These are phyloP conservation scores for Hyphopichia wangnamkhiaoensis DNA, from an alignment of 1,139 yeast species.

Conservation along the genomic window DNA sequence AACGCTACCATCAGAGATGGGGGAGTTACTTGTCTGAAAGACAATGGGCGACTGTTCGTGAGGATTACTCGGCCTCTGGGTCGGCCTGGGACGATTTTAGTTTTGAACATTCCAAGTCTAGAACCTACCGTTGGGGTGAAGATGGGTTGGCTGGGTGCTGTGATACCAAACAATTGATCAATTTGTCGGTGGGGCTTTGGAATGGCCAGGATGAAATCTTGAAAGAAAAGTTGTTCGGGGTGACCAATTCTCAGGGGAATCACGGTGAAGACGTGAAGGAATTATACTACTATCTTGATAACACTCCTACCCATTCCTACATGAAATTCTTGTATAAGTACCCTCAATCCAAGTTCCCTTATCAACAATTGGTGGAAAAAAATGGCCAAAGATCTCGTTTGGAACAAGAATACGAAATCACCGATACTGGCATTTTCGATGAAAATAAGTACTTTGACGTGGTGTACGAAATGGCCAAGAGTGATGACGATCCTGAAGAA, in stretches of 20 bases:
- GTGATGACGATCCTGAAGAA: conserved; percentile 79
- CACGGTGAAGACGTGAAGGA: conserved; percentile 95
- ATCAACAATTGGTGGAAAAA: conserved; percentile 70
- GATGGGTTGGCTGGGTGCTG: conserved; percentile 93
- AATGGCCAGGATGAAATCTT: conserved; percentile 84
- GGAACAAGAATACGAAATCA: conserved; percentile 70
- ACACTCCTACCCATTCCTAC: conserved; percentile 91
- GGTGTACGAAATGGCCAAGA: conserved; percentile 89
- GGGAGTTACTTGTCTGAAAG: conserved; percentile 92
- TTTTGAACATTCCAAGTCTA: conserved; percentile 79
- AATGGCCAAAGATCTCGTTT: conserved; percentile 65
- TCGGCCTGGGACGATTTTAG: conserved; percentile 94
- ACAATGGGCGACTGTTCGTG: conserved; percentile 94
- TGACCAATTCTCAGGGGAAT: conserved; percentile 91
- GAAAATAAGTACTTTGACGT: conserved; percentile 88
- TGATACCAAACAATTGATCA: conserved; percentile 79
- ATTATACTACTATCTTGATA: conserved; percentile 84
- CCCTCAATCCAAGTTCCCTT: conserved; percentile 85
- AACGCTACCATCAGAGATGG: conserved; percentile 82
- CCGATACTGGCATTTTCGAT: conserved; percentile 75
- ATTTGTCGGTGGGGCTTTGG: conserved; percentile 86
- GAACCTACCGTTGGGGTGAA: conserved; percentile 95
- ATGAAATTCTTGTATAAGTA: conserved; percentile 92
- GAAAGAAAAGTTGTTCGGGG: conserved; percentile 86
- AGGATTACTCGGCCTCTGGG: conserved; percentile 84